These are phyloP conservation scores for Neopestalotiopsis sp. DNA, from an alignment of 2,329 filamentous ascomycete species.

Conservation along the genomic window DNA sequence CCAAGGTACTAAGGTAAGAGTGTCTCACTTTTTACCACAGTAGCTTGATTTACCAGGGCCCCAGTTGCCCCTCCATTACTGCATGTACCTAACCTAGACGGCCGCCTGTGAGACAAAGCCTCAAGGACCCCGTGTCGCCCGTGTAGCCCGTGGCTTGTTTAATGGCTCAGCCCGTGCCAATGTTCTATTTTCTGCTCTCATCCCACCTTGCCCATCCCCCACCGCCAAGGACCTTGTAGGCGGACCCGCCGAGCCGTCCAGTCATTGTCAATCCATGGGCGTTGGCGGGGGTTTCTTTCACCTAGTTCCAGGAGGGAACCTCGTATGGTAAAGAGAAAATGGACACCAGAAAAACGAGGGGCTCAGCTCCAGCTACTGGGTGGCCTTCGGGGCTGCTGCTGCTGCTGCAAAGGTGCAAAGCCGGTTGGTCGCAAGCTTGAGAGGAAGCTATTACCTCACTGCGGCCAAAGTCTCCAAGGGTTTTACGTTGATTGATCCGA, in stretches of 20 bases:
- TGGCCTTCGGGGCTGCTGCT: too few species aligned
- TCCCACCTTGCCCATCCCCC: not conserved
- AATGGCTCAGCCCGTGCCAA: not conserved
- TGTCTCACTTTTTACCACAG: too few species aligned
- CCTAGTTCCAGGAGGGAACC: slow-evolving; percentile 1
- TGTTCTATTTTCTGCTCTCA: slow-evolving; percentile 1
- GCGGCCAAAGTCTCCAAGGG: slow-evolving; percentile 5
- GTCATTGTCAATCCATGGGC: not conserved
- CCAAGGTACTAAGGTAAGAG: too few species aligned
- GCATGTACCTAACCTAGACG: not conserved
- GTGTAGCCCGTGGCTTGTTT: not conserved
- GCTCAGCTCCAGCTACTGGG: not conserved
- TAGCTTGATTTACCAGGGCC: not conserved
- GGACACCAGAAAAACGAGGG: slow-evolving; percentile 10
- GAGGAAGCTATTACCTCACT: slow-evolving; percentile 6
- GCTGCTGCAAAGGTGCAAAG: not conserved
- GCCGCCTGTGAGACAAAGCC: not conserved
- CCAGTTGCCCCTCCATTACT: not conserved
- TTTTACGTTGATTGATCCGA: slow-evolving; percentile 3
- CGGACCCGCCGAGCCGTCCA: not conserved
- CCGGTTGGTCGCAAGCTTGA: not conserved
- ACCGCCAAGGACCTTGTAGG: not conserved
- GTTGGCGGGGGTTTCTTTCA: not conserved
- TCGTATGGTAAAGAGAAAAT: slow-evolving; percentile 4
- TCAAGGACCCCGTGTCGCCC: too few species aligned